Conservation (phyloP, 352 stramenopile species). For the Phytophthora niederhauseri region DNA sequence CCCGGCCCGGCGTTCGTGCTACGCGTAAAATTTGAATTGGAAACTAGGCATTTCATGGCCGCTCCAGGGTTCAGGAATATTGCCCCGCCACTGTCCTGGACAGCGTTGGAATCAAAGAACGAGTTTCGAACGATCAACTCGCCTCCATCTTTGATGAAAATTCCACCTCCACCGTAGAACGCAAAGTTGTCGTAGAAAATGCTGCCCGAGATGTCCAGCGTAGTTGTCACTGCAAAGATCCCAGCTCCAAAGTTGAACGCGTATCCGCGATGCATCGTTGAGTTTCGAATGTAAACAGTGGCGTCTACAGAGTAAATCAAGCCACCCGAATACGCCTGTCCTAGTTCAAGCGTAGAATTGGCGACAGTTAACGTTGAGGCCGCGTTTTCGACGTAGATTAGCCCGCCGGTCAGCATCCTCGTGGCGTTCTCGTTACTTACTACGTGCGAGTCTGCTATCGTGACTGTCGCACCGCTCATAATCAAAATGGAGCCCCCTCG, state of each 20-base stretch:
- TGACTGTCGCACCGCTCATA: conserved; percentile 15
- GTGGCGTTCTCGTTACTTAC: conserved; percentile 39
- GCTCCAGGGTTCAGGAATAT: conserved; percentile 52
- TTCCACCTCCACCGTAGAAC: conserved; percentile 62
- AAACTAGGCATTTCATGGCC: conserved; percentile 28
- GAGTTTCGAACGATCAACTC: conserved; percentile 29
- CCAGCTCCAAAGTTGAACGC: conserved; percentile 60
- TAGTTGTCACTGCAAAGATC: conserved; percentile 43
- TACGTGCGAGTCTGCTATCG: conserved; percentile 37
- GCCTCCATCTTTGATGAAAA: conserved; percentile 51
- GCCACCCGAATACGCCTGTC: conserved; percentile 49
- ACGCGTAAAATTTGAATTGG: conserved; percentile 36
- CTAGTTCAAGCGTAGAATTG: conserved; percentile 46
- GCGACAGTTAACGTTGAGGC: conserved; percentile 36
- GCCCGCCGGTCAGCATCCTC: conserved; percentile 39
- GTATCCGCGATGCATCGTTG: conserved; percentile 39
- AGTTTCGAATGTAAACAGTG: conserved; percentile 35
- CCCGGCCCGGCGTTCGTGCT: conserved; percentile 61
- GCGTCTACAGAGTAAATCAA: conserved; percentile 49
- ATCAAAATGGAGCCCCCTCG: conserved; percentile 40
- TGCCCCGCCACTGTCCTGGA: conserved; percentile 52
- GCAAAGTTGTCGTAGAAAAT: conserved; percentile 52
- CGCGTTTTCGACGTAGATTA: conserved; percentile 50
- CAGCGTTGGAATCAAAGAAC: conserved; percentile 39
- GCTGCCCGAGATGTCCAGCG: conserved; percentile 29